Evolutionary conservation across 2,329 filamentous ascomycete species (phyloP).

Genomic region (Plenodomus lindquistii): DNA sequence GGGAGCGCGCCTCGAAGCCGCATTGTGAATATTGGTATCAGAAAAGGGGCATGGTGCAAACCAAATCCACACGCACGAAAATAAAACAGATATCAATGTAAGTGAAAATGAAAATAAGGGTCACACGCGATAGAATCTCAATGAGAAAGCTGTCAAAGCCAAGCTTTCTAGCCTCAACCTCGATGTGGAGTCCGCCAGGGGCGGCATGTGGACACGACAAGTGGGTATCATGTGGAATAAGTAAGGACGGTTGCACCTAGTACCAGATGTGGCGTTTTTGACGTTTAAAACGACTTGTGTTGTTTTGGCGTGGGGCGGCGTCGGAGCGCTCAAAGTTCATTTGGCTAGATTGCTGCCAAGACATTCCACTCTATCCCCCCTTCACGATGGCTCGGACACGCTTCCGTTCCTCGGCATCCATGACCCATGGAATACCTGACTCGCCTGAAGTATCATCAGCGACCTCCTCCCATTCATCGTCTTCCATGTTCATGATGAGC

Average conservation of each 20-base stretch:
- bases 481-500: slow-evolving; percentile 90
- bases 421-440: slow-evolving; percentile 69
- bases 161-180: slow-evolving; percentile 5
- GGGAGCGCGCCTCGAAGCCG: slow-evolving; percentile 6
- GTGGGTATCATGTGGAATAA: not conserved
- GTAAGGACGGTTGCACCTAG: not conserved
- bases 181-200: slow-evolving; percentile 1
- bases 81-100: not conserved
- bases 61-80: not conserved
- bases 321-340: slow-evolving; percentile 1
- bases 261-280: slow-evolving; percentile 3
- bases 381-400: slow-evolving; percentile 71
- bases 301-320: not conserved
- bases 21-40: slow-evolving; percentile 7
- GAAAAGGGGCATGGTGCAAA: not conserved
- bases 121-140: not conserved
- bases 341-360: slow-evolving; percentile 24
- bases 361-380: slow-evolving; percentile 16
- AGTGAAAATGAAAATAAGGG: not conserved
- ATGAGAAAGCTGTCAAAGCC: slow-evolving; percentile 1
- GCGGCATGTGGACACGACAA: not conserved
- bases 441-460: slow-evolving; percentile 52
- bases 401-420: slow-evolving; percentile 73
- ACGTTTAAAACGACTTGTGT: no score
- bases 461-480: slow-evolving; percentile 90